A percentile compares a stretch with the other conserved stretches of the same genome.
These are phyloP conservation scores for Cephalotrichum gorgonifer DNA, from an alignment of 2,329 filamentous ascomycete genomes.

Conservation along the genomic window DNA sequence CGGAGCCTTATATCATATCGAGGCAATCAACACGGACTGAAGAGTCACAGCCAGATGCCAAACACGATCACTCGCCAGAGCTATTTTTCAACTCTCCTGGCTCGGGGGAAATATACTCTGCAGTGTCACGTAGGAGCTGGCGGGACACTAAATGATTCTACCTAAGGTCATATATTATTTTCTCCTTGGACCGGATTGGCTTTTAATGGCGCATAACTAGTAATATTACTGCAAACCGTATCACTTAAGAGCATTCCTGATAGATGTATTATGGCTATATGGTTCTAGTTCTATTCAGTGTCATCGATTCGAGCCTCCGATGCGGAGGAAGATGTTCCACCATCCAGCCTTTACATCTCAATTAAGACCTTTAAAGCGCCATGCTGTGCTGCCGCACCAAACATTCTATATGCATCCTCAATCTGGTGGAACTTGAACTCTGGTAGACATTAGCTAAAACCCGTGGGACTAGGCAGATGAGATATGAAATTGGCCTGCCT, in stretches of 20 bases:
- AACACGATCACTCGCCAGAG: background rate
- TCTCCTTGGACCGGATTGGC: no score
- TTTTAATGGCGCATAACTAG: no score
- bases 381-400: conserved; percentile 27
- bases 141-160: no score
- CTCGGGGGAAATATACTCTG: background rate
- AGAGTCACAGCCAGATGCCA: background rate
- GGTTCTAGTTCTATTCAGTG: no score
- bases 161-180: no score
- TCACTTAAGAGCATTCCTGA: no score
- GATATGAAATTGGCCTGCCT: conserved; percentile 9
- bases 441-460: conserved; percentile 8
- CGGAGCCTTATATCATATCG: background rate
- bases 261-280: no score
- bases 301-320: no score
- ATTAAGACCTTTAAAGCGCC: conserved; percentile 33
- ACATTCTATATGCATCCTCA: conserved; percentile 31
- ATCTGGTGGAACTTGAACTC: conserved; percentile 30
- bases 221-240: no score
- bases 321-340: no score
- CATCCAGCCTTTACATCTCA: conserved; percentile 10
- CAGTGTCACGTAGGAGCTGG: no score
- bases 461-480: background rate
- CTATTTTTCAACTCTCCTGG: background rate
- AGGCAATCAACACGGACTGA: background rate